Evolutionary conservation across 371 early-diverging fungal species (phyloP), one percentile per base, ranked within the genome.

Genomic region (Haplosporangium sp.): DNA sequence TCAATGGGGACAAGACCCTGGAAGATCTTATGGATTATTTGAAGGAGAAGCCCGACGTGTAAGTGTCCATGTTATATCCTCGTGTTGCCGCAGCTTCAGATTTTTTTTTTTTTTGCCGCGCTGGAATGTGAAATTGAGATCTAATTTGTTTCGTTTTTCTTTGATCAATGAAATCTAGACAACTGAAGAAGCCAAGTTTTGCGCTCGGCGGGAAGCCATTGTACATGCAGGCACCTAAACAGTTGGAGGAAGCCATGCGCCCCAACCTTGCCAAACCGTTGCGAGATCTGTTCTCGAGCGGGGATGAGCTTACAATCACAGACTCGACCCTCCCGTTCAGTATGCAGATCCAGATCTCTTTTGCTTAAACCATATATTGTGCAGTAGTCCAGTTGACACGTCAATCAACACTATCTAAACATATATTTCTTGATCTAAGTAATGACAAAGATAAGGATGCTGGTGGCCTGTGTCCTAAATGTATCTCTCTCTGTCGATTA

Each of bases 201-300:
- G 83, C 90, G 8, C 81, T 88, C 12, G 83, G 83, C 0, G 41
- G 82, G 2, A 87, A 79, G 55, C 86, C 91, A 8, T 73, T 96
- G 38, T 95, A 93, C 73, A 94, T 95, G 94, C 93, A 90, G 64
- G 91, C 89, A 5, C 96, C 95, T 21, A 86, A 85, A 43, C 69
- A 79, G 29, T 71, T 96, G 48, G 92, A 94, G 74, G 82, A 86
- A 53, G 86, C 85, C 0, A 92, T 93, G 9, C 82, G 93, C 21
- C 89, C 89, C 14, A 96, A 96, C 74, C 83, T 96, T 9, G 73
- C 62, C 6, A 91, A 89, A 81, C 46, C 67, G 16, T 48, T 95
- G 12, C 61, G 62, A n/a, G 92, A 90, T 5, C 75, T 96, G 59
- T 68, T 94, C 10, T 84, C 87, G 11, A 88, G 87, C 29, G 89